phyloP scores from a whole-genome alignment of 208 protist species.

The Trypanosoma cruzi region DNA sequence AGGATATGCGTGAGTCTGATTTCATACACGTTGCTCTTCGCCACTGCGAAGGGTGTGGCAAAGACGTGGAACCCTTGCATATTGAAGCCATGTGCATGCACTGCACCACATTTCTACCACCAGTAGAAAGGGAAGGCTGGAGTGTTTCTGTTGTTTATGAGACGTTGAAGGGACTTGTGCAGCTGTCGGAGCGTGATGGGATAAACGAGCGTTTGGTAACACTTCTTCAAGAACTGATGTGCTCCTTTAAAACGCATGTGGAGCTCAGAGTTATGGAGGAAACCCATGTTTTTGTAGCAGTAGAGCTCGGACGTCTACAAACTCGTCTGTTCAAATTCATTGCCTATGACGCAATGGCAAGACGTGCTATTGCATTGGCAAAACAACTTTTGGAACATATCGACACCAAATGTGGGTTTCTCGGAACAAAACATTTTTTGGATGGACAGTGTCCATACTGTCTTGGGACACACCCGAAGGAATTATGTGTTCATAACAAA shows the following conservation, averaged over 20 bases:
- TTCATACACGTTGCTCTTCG: constrained; percentile 21
- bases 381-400: constrained; percentile 52
- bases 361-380: constrained; percentile 48
- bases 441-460: constrained; percentile 60
- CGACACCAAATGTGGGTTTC: constrained; percentile 40
- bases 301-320: constrained; percentile 15
- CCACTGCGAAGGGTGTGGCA: constrained; percentile 23
- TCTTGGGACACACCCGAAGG: constrained; percentile 59
- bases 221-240: constrained; percentile 19
- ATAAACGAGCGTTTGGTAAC: not conserved
- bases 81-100: constrained; percentile 25
- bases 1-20: constrained; percentile 6
- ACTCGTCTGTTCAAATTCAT: not conserved
- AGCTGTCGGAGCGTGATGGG: not conserved
- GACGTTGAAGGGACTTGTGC: constrained; percentile 17
- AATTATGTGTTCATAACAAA: constrained; percentile 43
- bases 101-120: constrained; percentile 24
- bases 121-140: constrained; percentile 34
- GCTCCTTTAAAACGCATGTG: constrained; percentile 9
- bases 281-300: constrained; percentile 15
- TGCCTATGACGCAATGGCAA: constrained; percentile 29
- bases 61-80: constrained; percentile 8
- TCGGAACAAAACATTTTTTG: constrained; percentile 18
- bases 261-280: constrained; percentile 8
- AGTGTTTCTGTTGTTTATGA: constrained; percentile 21